A percentile compares a stretch with the other conserved stretches of the same genome.
phyloP scores from a whole-genome alignment of 2,329 filamentous ascomycete species.

The Orbilia oligospora region DNA sequence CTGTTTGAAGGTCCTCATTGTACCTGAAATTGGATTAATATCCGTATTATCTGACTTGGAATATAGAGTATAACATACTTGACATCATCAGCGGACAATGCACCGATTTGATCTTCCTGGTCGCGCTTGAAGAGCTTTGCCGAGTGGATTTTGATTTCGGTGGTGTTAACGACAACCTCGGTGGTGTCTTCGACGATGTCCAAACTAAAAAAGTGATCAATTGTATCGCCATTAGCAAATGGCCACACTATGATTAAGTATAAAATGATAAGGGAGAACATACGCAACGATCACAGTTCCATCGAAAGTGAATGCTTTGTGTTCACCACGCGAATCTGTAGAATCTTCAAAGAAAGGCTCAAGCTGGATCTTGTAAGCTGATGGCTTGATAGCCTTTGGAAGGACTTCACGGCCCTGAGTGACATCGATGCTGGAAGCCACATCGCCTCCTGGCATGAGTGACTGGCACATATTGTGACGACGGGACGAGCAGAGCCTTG shows the following conservation, averaged over 20 bases:
- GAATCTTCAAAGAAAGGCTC: constrained; percentile 83
- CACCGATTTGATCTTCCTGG: constrained; percentile 64
- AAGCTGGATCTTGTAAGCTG: constrained; percentile 90
- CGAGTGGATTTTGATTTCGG: constrained; percentile 86
- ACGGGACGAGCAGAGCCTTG: constrained; percentile 80
- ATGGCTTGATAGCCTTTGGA: constrained; percentile 90
- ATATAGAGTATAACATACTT: constrained; percentile 60
- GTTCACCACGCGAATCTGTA: neutral
- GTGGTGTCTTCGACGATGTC: constrained; percentile 81
- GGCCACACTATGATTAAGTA: neutral
- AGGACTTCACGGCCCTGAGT: constrained; percentile 83
- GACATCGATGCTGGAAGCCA: constrained; percentile 73
- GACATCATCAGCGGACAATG: constrained; percentile 67
- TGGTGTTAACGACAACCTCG: constrained; percentile 87
- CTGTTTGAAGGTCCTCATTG: constrained; percentile 84
- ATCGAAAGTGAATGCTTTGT: constrained; percentile 81
- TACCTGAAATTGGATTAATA: constrained; percentile 67
- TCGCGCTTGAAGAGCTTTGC: constrained; percentile 76
- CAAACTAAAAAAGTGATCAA: constrained; percentile 67
- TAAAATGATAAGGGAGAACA: constrained; percentile 62
- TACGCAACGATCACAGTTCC: constrained; percentile 87
- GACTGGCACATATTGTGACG: constrained; percentile 77
- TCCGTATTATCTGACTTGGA: constrained; percentile 17
- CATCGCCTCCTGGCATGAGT: constrained; percentile 71
- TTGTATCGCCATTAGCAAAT: constrained; percentile 67